phyloP scores from a whole-genome alignment of 129 eudicot genomes.

The Flaveria trinervia region DNA sequence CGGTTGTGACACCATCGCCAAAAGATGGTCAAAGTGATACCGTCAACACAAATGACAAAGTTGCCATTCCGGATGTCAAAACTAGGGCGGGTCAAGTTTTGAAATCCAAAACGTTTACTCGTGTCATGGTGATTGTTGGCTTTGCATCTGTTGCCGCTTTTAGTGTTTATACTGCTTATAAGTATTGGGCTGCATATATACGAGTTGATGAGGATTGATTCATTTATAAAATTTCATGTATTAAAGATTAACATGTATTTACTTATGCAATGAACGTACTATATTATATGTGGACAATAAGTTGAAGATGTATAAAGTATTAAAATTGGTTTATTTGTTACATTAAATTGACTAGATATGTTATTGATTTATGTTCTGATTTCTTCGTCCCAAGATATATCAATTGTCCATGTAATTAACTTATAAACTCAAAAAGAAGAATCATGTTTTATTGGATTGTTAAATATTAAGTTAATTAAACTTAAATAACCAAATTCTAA shows the following conservation, averaged over 20 bases:
- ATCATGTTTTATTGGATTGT: neutral
- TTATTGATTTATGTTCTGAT: neutral
- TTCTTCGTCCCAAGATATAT: neutral
- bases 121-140: conserved; percentile 35
- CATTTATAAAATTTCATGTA: neutral
- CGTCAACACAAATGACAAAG: neutral
- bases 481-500: neutral
- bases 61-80: neutral
- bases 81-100: conserved; percentile 13
- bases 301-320: conserved; percentile 9
- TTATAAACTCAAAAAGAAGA: neutral
- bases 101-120: conserved; percentile 20
- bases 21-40: conserved; percentile 13
- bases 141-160: conserved; percentile 36
- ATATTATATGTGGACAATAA: neutral
- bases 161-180: conserved; percentile 39
- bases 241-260: conserved; percentile 9
- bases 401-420: neutral
- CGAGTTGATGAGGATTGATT: conserved; percentile 21
- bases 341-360: neutral
- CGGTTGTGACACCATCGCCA: neutral
- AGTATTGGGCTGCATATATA: conserved; percentile 26
- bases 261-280: conserved; percentile 11
- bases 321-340: neutral
- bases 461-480: neutral